These are phyloP conservation scores for Wakefieldia striispora DNA, from an alignment of 768 basidiomycete genomes.

Conservation along the genomic window DNA sequence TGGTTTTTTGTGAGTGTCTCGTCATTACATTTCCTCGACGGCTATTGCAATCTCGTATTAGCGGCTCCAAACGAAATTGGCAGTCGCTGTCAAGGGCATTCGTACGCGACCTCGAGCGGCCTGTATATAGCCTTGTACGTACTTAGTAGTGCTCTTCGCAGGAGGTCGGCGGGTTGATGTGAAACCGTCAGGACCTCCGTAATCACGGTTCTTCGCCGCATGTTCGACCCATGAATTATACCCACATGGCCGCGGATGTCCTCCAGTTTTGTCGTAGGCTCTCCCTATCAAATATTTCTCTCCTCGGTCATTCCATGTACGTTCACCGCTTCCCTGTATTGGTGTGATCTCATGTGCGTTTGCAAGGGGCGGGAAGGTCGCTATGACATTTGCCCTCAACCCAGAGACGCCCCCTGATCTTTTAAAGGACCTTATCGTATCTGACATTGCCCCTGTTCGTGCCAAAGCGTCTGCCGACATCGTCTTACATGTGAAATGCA, in stretches of 20 bases:
- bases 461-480: conserved; percentile 63
- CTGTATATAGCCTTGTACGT: conserved; percentile 72
- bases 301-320: conserved; percentile 91
- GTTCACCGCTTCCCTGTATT: conserved; percentile 23
- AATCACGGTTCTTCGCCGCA: conserved; percentile 89
- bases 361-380: conserved; percentile 80
- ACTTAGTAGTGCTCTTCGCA: background rate
- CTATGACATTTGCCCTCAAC: conserved; percentile 64
- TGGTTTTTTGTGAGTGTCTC: conserved; percentile 54
- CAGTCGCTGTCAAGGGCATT: conserved; percentile 76
- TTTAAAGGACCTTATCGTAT: conserved; percentile 63
- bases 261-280: conserved; percentile 59
- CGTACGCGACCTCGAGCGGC: conserved; percentile 56
- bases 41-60: conserved; percentile 30
- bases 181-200: conserved; percentile 63
- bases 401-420: conserved; percentile 40
- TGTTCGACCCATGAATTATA: conserved; percentile 67
- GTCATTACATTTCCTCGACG: background rate
- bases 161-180: background rate
- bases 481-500: conserved; percentile 59
- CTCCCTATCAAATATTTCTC: conserved; percentile 56
- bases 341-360: conserved; percentile 1
- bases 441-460: conserved; percentile 77
- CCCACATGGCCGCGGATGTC: conserved; percentile 78
- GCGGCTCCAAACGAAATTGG: conserved; percentile 92